Conservation (phyloP, 2,329 filamentous ascomycete species). For the Beauveria australis region DNA sequence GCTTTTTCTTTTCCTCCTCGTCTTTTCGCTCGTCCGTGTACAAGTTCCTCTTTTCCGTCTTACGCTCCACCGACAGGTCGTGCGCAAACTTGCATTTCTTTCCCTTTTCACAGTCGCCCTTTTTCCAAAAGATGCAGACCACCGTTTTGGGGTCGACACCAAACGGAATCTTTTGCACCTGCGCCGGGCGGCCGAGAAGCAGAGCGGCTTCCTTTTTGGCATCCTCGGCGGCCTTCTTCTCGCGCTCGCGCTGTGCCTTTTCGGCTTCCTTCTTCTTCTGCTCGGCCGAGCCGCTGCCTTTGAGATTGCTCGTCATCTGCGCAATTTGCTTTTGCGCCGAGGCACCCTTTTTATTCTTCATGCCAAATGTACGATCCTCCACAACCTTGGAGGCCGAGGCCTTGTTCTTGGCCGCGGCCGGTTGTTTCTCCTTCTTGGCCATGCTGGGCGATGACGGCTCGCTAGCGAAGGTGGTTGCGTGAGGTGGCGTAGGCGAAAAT, state of each 20-base stretch:
- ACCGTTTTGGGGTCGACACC: constrained; percentile 98
- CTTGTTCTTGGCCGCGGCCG: constrained; percentile 41
- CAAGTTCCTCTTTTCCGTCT: constrained; percentile 83
- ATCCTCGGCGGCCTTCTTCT: constrained; percentile 84
- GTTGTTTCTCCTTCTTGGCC: constrained; percentile 56
- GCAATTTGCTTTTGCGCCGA: constrained; percentile 86
- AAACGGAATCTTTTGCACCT: constrained; percentile 96
- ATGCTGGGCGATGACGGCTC: constrained; percentile 40
- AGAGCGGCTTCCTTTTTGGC: constrained; percentile 73
- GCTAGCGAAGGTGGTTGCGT: not conserved
- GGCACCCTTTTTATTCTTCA: constrained; percentile 99
- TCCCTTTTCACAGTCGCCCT: constrained; percentile 94
- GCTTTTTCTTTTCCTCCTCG: constrained; percentile 72
- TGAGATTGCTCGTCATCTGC: constrained; percentile 66
- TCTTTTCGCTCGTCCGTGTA: constrained; percentile 73
- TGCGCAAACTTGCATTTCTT: constrained; percentile 98
- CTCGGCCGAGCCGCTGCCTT: constrained; percentile 70
- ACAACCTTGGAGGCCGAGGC: constrained; percentile 53
- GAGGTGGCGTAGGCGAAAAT: constrained; percentile 7
- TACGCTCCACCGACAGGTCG: constrained; percentile 80
- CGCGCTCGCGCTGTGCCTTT: constrained; percentile 62
- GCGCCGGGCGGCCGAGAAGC: constrained; percentile 82
- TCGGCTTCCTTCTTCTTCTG: constrained; percentile 73
- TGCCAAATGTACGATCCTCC: constrained; percentile 96
- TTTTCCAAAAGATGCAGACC: constrained; percentile 93